Evolutionary conservation across 768 basidiomycete genomes (phyloP).

Genomic region (Dictyophora rubrovolvata): DNA sequence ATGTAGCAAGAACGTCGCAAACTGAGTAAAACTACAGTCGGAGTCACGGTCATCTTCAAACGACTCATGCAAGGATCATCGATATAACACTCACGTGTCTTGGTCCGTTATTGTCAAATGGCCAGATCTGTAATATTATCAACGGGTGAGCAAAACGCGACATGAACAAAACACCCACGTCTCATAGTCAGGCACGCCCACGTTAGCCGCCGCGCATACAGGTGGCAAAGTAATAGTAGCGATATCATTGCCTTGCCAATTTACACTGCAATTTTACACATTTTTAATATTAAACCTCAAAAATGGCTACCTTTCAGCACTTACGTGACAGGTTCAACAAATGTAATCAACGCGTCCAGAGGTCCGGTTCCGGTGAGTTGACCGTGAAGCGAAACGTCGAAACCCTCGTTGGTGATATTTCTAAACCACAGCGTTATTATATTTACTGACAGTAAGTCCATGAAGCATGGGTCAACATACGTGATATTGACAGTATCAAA

Average conservation of each 20-base stretch:
- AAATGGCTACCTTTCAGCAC: constrained; percentile 13
- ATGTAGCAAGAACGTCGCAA: constrained; percentile 56
- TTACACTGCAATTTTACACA: constrained; percentile 30
- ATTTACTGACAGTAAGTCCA: not conserved
- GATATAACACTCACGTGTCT: constrained; percentile 26
- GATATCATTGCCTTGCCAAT: constrained; percentile 54
- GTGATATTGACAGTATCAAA: constrained; percentile 54
- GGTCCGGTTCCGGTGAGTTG: constrained; percentile 56
- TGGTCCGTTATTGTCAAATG: constrained; percentile 46
- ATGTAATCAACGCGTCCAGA: constrained; percentile 58
- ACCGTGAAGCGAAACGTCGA: constrained; percentile 49
- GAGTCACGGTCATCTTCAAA: not conserved
- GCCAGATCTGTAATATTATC: constrained; percentile 21
- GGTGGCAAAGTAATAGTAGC: constrained; percentile 54
- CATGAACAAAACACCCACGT: constrained; percentile 16
- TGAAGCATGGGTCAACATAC: constrained; percentile 20
- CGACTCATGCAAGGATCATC: not conserved
- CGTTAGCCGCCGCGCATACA: constrained; percentile 57
- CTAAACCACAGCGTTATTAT: constrained; percentile 11
- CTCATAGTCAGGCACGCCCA: constrained; percentile 53
- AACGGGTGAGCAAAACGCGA: not conserved
- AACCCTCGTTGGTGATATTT: constrained; percentile 42
- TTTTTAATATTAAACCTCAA: not conserved
- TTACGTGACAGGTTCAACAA: constrained; percentile 51
- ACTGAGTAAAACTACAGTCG: constrained; percentile 45